Base-by-base conservation (phyloP, 768 basidiomycete species). In the Collybia sordida region DNA sequence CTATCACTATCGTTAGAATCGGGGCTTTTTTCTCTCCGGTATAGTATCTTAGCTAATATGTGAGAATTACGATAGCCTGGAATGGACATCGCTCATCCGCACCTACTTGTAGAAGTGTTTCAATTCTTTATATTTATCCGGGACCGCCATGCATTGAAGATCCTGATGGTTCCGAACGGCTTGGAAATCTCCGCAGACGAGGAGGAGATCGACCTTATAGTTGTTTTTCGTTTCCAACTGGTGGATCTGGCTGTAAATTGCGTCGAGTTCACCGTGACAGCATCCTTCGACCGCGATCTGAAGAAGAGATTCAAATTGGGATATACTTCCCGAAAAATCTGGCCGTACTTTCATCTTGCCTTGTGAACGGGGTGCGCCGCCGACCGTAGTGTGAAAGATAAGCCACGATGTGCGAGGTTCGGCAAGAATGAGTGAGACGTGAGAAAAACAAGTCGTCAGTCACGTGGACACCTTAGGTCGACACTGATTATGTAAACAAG, bases 121-220 rank as follows among this genome's bases (percentile, higher is more conserved):
- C 44, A 98, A 73, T 21, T 79, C 70, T 54, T 85, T 86, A 69
- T 94, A 98, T 67, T 97, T 98, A 55, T 80, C 72, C 0, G 96
- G 96, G 2, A 92, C 92, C 18, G 95, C 87, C 85, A 99, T 91
- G 54, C 86, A 89, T 60, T 88, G 80, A 37, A 97, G 75, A 70
- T 99, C 96, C 48, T 81, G 73, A 50, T 79, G 72, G 59, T 97
- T 95, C 23, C 97, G 78, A 42, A 97, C 77, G 15, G 97, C 95
- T 68, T 97, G 85, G 60, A 99, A 98, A 70, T 99, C 97, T 11
- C 97, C 97, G 51, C 96, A 98, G 23, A 98, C 86, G 35, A 99
- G 79, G 12, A 99, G 79, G 1, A 94, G 71, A 59, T 96, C 91
- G 47, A 97, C 81, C 48, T 80, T 84, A 67, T 84, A 85, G 11